Evolutionary conservation across 495 filamentous ascomycete species (phyloP).

Genomic region (Podospora didyma): DNA sequence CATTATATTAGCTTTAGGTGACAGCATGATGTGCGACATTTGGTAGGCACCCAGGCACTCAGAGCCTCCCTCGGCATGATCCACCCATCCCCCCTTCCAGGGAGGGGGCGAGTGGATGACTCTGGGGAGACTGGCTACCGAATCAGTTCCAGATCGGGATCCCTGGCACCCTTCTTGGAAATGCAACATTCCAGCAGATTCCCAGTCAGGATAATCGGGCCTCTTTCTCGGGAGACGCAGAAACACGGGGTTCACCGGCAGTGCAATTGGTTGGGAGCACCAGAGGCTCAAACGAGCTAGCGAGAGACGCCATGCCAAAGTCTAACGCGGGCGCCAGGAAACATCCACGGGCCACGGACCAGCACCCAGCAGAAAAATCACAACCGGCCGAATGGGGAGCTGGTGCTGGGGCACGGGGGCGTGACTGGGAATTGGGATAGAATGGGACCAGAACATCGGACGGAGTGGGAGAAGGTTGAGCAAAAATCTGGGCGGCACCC

Average conservation of each 20-base stretch:
- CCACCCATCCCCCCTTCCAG: neutral
- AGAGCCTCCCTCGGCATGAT: neutral
- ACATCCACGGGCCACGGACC: neutral
- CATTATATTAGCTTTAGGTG: neutral
- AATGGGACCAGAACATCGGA: slow-evolving; percentile 10
- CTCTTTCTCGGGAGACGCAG: slow-evolving; percentile 9
- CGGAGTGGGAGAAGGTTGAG: slow-evolving; percentile 1
- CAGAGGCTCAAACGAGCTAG: slow-evolving; percentile 26
- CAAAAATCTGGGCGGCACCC: slow-evolving; percentile 7
- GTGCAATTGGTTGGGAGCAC: slow-evolving; percentile 18
- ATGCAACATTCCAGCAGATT: slow-evolving; percentile 1
- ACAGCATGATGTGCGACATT: neutral
- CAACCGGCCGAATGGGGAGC: neutral
- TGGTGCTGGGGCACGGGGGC: no score
- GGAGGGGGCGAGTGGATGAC: slow-evolving; percentile 10
- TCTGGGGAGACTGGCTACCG: slow-evolving; percentile 8
- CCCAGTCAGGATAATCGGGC: slow-evolving; percentile 1
- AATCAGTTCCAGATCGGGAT: neutral
- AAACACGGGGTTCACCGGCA: slow-evolving; percentile 16
- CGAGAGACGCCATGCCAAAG: neutral
- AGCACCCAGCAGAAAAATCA: no score
- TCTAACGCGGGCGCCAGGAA: neutral
- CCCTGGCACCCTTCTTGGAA: neutral
- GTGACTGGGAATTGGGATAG: neutral
- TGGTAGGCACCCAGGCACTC: neutral